phyloP scores from a whole-genome alignment of 2,329 filamentous ascomycete genomes.

The Sordariomycetes sp. region DNA sequence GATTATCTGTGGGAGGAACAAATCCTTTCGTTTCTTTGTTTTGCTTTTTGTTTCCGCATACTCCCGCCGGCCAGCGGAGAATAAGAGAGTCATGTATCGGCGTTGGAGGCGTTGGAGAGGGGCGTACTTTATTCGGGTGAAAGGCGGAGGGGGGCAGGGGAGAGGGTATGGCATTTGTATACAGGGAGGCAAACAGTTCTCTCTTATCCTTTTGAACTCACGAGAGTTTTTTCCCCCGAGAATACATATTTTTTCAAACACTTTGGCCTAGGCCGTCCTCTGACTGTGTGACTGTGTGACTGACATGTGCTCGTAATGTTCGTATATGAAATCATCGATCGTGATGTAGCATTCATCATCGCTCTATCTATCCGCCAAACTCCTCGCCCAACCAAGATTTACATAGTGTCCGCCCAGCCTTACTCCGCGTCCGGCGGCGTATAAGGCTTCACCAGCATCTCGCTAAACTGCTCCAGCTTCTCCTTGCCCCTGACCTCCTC shows the following conservation, averaged over 20 bases:
- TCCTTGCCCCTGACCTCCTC: constrained; percentile 96
- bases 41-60: neutral
- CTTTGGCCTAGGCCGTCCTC: neutral
- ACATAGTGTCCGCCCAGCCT: neutral
- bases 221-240: neutral
- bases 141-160: neutral
- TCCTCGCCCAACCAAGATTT: constrained; percentile 1
- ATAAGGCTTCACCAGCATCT: constrained; percentile 71
- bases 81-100: neutral
- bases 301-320: neutral
- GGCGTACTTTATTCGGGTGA: neutral
- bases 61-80: neutral
- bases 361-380: constrained; percentile 8
- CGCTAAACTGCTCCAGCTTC: constrained; percentile 79
- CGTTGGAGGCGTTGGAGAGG: neutral
- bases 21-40: neutral
- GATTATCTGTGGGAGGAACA: neutral
- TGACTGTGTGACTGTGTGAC: neutral
- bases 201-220: neutral
- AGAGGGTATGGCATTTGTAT: neutral
- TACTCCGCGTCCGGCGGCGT: constrained; percentile 42
- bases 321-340: neutral
- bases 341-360: neutral
- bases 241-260: neutral
- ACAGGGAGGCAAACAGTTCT: neutral